Evolutionary conservation across 1,284 basidiomycete species (phyloP).

Genomic region (Agaricales sp.): DNA sequence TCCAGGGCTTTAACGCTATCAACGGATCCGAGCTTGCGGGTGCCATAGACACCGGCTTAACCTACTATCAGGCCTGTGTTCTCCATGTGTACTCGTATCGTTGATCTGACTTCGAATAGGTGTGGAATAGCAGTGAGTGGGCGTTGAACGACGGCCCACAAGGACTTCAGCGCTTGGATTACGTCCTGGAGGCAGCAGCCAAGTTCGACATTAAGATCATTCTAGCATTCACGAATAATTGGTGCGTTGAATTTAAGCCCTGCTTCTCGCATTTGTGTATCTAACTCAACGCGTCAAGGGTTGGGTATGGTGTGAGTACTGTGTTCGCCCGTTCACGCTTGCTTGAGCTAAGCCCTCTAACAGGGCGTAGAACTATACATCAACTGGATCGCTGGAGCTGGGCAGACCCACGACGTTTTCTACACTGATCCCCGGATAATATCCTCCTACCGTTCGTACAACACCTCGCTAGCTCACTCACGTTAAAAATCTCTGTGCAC

Average conservation of each 20-base stretch:
- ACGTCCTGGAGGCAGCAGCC: slow-evolving; percentile 36
- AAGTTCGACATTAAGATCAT: slow-evolving; percentile 42
- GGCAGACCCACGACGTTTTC: slow-evolving; percentile 38
- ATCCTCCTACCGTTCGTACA: slow-evolving; percentile 35
- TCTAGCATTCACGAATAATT: slow-evolving; percentile 45
- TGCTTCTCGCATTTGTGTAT: neutral
- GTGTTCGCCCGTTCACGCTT: too few relatives aligned
- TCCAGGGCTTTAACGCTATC: slow-evolving; percentile 39
- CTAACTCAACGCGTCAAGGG: neutral
- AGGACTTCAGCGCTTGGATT: slow-evolving; percentile 43
- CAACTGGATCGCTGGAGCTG: slow-evolving; percentile 36
- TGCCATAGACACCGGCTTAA: slow-evolving; percentile 31
- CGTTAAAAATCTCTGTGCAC: neutral
- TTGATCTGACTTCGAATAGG: slow-evolving; percentile 15
- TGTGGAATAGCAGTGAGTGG: slow-evolving; percentile 42
- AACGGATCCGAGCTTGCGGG: slow-evolving; percentile 32
- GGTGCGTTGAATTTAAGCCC: slow-evolving; percentile 23
- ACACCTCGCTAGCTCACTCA: neutral
- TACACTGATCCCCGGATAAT: slow-evolving; percentile 38
- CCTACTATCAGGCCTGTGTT: slow-evolving; percentile 43
- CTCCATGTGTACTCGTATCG: neutral
- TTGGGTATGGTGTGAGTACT: neutral
- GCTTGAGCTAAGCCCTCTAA: too few relatives aligned
- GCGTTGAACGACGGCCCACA: slow-evolving; percentile 38
- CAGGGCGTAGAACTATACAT: slow-evolving; percentile 40